A percentile compares a stretch with the other conserved stretches of the same genome.
Evolutionary conservation across 2,329 filamentous ascomycete species (phyloP).

Genomic region (Epichloe sibirici): DNA sequence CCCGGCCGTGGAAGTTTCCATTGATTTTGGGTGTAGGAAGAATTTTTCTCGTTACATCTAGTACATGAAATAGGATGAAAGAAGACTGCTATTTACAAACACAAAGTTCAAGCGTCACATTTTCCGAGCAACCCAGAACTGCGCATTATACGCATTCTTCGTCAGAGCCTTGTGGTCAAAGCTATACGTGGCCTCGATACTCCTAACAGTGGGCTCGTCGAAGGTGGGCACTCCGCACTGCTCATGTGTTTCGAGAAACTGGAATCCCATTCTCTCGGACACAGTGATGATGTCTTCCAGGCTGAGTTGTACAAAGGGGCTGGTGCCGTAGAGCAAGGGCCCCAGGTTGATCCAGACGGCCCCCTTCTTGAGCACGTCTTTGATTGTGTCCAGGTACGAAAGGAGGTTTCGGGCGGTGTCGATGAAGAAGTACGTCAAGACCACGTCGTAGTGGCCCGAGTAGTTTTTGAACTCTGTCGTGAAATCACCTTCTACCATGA

Average conservation of each 20-base stretch:
- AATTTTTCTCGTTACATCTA: no score
- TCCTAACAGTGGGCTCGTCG: slow-evolving; percentile 26
- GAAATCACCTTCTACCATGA: slow-evolving; percentile 46
- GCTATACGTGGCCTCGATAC: slow-evolving; percentile 38
- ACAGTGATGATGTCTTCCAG: slow-evolving; percentile 40
- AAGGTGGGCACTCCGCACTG: slow-evolving; percentile 31
- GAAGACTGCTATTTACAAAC: no score
- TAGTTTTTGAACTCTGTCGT: slow-evolving; percentile 25
- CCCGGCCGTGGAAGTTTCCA: no score
- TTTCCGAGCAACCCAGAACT: slow-evolving; percentile 37
- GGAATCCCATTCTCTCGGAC: slow-evolving; percentile 37
- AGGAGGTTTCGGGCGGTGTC: slow-evolving; percentile 46
- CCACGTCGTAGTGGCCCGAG: slow-evolving; percentile 28
- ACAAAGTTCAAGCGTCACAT: neutral
- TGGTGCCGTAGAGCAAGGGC: slow-evolving; percentile 41
- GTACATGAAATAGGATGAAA: no score
- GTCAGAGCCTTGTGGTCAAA: slow-evolving; percentile 38
- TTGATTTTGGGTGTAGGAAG: no score
- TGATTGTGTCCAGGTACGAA: slow-evolving; percentile 41
- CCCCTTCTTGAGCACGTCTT: slow-evolving; percentile 30
- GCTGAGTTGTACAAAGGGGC: slow-evolving; percentile 40
- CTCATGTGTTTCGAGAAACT: slow-evolving; percentile 31
- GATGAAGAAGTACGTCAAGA: slow-evolving; percentile 48
- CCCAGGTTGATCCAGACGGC: slow-evolving; percentile 46
- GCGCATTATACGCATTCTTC: slow-evolving; percentile 40